Conservation (phyloP, 495 filamentous ascomycete species). For the Baudoinia panamericana region DNA sequence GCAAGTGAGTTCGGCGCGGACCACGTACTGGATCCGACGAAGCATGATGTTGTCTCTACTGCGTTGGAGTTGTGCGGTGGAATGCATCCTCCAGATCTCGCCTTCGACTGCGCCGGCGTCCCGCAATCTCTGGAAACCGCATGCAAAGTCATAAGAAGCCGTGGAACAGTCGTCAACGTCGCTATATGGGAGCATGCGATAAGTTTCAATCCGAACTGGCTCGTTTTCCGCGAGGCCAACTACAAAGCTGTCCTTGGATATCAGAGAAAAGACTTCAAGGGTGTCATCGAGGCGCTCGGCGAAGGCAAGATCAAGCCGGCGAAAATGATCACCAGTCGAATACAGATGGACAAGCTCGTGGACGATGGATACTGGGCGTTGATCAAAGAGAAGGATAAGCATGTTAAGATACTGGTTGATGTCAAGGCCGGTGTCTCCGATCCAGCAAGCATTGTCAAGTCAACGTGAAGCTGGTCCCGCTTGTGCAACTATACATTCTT, state of each 20-base stretch:
- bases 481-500: no score
- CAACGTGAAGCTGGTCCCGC: no score
- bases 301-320: conserved; percentile 24
- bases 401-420: conserved; percentile 31
- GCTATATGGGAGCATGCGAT: conserved; percentile 29
- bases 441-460: not conserved
- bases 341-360: conserved; percentile 26
- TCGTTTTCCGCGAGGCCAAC: conserved; percentile 26
- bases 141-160: conserved; percentile 20
- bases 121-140: conserved; percentile 20
- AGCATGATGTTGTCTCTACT: conserved; percentile 17
- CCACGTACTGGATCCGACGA: conserved; percentile 24
- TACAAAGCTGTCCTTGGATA: conserved; percentile 27
- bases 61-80: conserved; percentile 21
- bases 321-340: conserved; percentile 27
- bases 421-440: conserved; percentile 7
- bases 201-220: conserved; percentile 27
- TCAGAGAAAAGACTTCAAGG: conserved; percentile 27
- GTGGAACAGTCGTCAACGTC: conserved; percentile 27
- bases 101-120: conserved; percentile 29
- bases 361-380: conserved; percentile 25
- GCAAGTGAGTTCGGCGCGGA: conserved; percentile 26
- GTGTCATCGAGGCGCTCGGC: conserved; percentile 24
- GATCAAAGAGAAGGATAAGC: conserved; percentile 30
- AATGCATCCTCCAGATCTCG: conserved; percentile 21